These are phyloP conservation scores for Circinella umbellata DNA, from an alignment of 371 early-diverging fungal genomes.

Conservation along the genomic window DNA sequence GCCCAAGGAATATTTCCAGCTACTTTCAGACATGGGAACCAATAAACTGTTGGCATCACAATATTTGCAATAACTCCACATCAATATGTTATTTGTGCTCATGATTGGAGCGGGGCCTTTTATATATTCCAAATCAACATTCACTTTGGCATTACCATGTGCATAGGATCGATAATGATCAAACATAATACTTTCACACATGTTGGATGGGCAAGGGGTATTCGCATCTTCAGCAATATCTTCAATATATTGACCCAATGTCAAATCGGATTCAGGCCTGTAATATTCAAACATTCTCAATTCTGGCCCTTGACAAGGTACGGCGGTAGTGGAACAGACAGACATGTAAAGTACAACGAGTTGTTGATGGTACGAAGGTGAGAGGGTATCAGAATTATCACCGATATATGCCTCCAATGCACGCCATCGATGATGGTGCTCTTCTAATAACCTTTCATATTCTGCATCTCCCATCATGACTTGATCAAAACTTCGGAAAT, in stretches of 20 bases:
- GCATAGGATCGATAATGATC: constrained; percentile 89
- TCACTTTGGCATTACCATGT: constrained; percentile 82
- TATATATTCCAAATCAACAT: constrained; percentile 76
- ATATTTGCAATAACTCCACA: constrained; percentile 90
- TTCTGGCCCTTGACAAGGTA: constrained; percentile 82
- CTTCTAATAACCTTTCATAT: constrained; percentile 52
- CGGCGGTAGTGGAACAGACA: constrained; percentile 65
- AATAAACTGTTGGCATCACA: constrained; percentile 77
- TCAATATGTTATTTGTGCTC: constrained; percentile 76
- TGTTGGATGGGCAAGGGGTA: constrained; percentile 67
- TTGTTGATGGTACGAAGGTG: constrained; percentile 77
- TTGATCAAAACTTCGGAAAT: constrained; percentile 10
- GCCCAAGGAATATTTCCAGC: constrained; percentile 96
- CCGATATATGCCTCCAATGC: constrained; percentile 63
- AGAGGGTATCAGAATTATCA: constrained; percentile 63
- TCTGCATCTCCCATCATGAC: constrained; percentile 30
- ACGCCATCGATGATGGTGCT: constrained; percentile 49
- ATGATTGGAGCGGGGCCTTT: constrained; percentile 72
- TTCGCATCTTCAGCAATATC: constrained; percentile 77
- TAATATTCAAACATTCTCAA: constrained; percentile 87
- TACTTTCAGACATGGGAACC: constrained; percentile 84
- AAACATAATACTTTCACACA: constrained; percentile 77
- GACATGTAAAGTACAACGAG: constrained; percentile 78
- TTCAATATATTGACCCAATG: constrained; percentile 90
- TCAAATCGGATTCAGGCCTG: constrained; percentile 74